These are phyloP conservation scores for Prunus mira DNA, from an alignment of 306 rosid species.

Conservation along the genomic window DNA sequence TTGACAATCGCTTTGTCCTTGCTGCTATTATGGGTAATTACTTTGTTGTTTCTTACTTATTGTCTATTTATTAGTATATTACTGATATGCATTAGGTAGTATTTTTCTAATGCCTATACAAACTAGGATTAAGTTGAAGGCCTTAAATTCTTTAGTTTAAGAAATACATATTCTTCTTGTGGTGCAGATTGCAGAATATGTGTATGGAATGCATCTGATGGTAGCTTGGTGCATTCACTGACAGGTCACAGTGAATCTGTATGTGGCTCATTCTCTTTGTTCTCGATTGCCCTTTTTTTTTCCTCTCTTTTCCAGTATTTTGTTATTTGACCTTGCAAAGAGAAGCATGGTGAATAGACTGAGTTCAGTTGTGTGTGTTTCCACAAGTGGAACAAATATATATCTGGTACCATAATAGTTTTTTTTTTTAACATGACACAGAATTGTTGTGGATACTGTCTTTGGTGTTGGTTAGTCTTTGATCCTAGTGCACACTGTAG, in stretches of 20 bases:
- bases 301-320: not conserved
- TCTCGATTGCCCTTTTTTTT: slow-evolving; percentile 7
- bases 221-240: slow-evolving; percentile 95
- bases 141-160: slow-evolving; percentile 19
- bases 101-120: not conserved
- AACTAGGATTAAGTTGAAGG: not conserved
- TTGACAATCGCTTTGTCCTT: slow-evolving; percentile 97
- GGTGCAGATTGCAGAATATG: slow-evolving; percentile 93
- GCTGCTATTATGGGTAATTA: slow-evolving; percentile 95
- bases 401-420: not conserved
- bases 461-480: not conserved
- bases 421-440: not conserved
- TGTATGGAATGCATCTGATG: slow-evolving; percentile 99
- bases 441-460: not conserved
- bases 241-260: slow-evolving; percentile 96
- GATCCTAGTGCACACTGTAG: not conserved
- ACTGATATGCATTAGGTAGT: not conserved
- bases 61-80: not conserved
- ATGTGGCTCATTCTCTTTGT: slow-evolving; percentile 39
- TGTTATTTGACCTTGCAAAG: slow-evolving; percentile 1
- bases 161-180: slow-evolving; percentile 25
- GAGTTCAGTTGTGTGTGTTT: not conserved
- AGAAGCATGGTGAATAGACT: not conserved
- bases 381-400: not conserved
- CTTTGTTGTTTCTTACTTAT: slow-evolving; percentile 17